These are phyloP conservation scores for Amniculicola lignicola DNA, from an alignment of 495 filamentous ascomycete genomes.

Conservation along the genomic window DNA sequence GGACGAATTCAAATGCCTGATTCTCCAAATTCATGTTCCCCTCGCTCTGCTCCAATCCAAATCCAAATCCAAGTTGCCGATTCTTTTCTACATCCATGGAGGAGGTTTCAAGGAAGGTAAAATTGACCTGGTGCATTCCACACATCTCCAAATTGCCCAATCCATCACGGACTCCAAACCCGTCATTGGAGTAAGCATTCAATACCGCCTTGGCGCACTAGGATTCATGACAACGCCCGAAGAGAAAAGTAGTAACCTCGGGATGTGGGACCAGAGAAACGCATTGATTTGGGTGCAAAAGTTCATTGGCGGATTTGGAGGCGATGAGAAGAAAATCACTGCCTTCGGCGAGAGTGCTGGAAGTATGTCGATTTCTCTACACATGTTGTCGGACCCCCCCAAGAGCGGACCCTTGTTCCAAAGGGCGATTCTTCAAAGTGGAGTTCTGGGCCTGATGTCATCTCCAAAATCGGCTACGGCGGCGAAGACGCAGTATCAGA, in stretches of 20 bases:
- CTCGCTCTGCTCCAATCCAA: constrained; percentile 1
- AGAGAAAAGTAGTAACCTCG: background rate
- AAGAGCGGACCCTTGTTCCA: constrained; percentile 6
- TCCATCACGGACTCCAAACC: constrained; percentile 18
- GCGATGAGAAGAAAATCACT: constrained; percentile 3
- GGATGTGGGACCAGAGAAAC: constrained; percentile 18
- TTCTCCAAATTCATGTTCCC: constrained; percentile 19
- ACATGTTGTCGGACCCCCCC: constrained; percentile 13
- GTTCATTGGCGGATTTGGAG: constrained; percentile 22
- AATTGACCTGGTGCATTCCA: constrained; percentile 15
- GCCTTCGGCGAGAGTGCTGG: constrained; percentile 22
- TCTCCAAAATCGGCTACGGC: background rate
- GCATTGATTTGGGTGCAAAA: constrained; percentile 22
- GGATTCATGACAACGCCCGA: constrained; percentile 13
- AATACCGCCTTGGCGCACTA: constrained; percentile 24
- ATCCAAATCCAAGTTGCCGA: constrained; percentile 3
- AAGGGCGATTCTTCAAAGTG: constrained; percentile 13
- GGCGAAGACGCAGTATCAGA: constrained; percentile 1
- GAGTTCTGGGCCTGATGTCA: constrained; percentile 4
- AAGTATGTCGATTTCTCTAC: constrained; percentile 18
- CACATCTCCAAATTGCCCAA: constrained; percentile 7
- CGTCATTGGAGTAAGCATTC: constrained; percentile 12
- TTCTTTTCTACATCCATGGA: constrained; percentile 25
- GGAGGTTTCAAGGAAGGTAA: constrained; percentile 21
- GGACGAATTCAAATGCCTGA: constrained; percentile 18